These are phyloP conservation scores for Penicillium rolfsii DNA, from an alignment of 2,329 filamentous ascomycete genomes.

Conservation along the genomic window DNA sequence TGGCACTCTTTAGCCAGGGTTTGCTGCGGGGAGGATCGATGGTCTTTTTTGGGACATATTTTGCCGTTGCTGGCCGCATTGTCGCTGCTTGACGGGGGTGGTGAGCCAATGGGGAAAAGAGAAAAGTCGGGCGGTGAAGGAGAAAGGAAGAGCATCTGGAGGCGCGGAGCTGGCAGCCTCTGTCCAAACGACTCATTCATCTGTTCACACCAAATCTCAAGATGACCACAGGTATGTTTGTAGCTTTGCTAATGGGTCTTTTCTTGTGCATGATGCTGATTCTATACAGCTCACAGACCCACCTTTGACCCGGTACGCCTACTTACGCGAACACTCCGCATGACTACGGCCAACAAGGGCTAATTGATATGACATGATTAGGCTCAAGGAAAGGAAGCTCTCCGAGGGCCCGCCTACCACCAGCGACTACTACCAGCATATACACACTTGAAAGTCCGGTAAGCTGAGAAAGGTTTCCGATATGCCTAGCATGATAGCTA, in stretches of 20 bases:
- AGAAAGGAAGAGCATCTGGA: neutral
- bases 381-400: constrained; percentile 93
- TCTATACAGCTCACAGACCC: constrained; percentile 70
- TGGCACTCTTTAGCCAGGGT: constrained; percentile 16
- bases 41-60: constrained; percentile 26
- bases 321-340: neutral
- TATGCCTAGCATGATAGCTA: constrained; percentile 15
- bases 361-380: constrained; percentile 41
- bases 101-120: constrained; percentile 4
- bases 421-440: constrained; percentile 93
- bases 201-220: constrained; percentile 18
- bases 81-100: neutral
- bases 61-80: constrained; percentile 26
- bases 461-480: constrained; percentile 33
- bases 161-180: constrained; percentile 8
- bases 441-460: constrained; percentile 86
- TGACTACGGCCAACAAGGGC: constrained; percentile 31
- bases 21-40: constrained; percentile 26
- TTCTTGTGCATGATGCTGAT: constrained; percentile 23
- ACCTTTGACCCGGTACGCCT: constrained; percentile 86
- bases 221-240: constrained; percentile 49
- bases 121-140: constrained; percentile 4
- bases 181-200: neutral
- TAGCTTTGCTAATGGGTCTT: neutral
- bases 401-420: constrained; percentile 91